phyloP scores from a whole-genome alignment of 192 early-diverging fungal genomes.

The Funneliformis mosseae region DNA sequence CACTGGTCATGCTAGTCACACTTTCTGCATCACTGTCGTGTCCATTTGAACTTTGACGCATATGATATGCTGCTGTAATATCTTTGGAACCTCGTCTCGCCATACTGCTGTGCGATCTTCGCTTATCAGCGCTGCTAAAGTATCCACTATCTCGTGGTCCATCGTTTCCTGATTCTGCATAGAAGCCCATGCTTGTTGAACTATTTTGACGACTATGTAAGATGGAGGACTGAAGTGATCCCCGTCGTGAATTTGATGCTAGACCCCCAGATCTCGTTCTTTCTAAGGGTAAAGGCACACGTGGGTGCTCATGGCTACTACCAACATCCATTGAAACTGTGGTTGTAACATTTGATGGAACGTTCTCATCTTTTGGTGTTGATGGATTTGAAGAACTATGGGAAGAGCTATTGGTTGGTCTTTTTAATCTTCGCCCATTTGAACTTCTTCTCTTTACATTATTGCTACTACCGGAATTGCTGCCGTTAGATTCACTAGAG shows the following conservation, averaged over 20 bases:
- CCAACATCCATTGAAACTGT: background rate
- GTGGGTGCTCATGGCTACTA: background rate
- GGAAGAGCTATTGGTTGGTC: background rate
- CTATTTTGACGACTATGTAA: slow-evolving; percentile 25
- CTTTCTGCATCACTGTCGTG: background rate
- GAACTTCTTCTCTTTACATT: background rate
- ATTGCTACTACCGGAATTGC: background rate
- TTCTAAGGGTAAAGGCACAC: background rate
- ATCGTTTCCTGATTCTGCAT: background rate
- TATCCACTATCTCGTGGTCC: slow-evolving; percentile 27
- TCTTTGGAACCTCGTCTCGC: slow-evolving; percentile 25
- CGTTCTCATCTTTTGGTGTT: background rate
- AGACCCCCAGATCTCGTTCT: background rate
- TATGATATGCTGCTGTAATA: background rate
- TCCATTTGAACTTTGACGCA: slow-evolving; percentile 15
- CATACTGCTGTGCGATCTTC: slow-evolving; percentile 21
- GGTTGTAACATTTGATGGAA: background rate
- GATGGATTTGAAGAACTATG: background rate
- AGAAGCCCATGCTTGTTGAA: slow-evolving; percentile 27
- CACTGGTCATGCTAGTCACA: background rate
- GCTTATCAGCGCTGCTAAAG: slow-evolving; percentile 13
- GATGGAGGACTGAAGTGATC: background rate
- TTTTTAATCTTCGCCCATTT: background rate
- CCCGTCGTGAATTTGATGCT: background rate
- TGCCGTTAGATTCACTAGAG: background rate